phyloP scores from a whole-genome alignment of 805 yeast genomes.

The Candida sonorensis region DNA sequence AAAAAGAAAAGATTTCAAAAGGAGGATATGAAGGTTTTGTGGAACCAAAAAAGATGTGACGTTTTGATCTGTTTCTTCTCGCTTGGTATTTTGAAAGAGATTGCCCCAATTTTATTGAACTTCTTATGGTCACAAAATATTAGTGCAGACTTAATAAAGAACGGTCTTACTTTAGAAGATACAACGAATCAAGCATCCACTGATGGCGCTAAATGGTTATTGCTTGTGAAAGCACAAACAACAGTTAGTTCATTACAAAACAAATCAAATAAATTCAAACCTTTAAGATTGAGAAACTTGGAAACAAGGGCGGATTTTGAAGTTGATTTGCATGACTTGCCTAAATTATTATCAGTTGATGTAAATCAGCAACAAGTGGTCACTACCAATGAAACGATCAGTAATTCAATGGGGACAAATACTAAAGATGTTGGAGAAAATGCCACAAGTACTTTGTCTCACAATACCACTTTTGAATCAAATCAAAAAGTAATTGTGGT shows the following conservation, averaged over 20 bases:
- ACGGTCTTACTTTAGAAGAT: slow-evolving; percentile 51
- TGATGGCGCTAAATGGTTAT: slow-evolving; percentile 72
- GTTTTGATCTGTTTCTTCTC: slow-evolving; percentile 71
- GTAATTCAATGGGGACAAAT: too few species aligned
- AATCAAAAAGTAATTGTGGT: slow-evolving; percentile 59
- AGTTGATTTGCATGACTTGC: slow-evolving; percentile 61
- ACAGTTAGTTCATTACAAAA: slow-evolving; percentile 16
- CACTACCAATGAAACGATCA: too few species aligned
- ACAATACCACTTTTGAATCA: slow-evolving; percentile 5
- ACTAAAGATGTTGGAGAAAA: too few species aligned
- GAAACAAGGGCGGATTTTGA: slow-evolving; percentile 61
- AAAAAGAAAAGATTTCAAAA: slow-evolving; percentile 27
- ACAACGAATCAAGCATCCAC: slow-evolving; percentile 51
- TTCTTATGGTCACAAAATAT: slow-evolving; percentile 74
- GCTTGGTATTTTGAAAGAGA: slow-evolving; percentile 44
- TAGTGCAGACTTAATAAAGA: slow-evolving; percentile 61
- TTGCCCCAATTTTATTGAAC: slow-evolving; percentile 58
- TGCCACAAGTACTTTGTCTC: too few species aligned
- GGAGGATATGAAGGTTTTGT: slow-evolving; percentile 23
- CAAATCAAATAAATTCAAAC: slow-evolving; percentile 56
- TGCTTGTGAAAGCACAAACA: slow-evolving; percentile 66
- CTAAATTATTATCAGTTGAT: slow-evolving; percentile 32
- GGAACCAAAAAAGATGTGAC: slow-evolving; percentile 66
- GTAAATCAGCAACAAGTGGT: slow-evolving; percentile 3
- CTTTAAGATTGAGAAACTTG: slow-evolving; percentile 64